Percentiles rank a stretch among this genome's conserved stretches.
Conservation (phyloP, 139 green algal species). For the Pseudopediastrum boryanum region DNA sequence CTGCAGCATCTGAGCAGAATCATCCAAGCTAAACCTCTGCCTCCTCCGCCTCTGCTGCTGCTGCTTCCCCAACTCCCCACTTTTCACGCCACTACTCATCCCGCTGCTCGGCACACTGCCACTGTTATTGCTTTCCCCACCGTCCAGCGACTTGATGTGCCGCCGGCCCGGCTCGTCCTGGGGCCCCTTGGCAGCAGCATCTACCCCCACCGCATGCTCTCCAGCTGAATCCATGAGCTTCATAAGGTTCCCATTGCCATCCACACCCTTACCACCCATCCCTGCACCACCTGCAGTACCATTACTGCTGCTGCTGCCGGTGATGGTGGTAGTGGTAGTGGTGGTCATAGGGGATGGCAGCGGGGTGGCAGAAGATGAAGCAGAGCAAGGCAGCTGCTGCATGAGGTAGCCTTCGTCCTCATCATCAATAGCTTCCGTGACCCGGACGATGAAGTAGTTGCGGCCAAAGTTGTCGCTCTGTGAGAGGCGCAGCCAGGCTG, state of each 20-base stretch:
- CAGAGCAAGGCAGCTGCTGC: not conserved
- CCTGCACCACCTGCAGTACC: too few relatives aligned
- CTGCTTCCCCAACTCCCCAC: not conserved
- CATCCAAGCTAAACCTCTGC: not conserved
- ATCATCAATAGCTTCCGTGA: not conserved
- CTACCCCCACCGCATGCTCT: not conserved
- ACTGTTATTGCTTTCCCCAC: not conserved
- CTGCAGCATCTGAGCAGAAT: not conserved
- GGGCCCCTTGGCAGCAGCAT: not conserved
- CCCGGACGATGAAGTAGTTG: not conserved
- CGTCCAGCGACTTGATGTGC: not conserved
- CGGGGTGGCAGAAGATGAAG: too few relatives aligned
- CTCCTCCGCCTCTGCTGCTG: not conserved
- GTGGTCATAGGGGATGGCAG: too few relatives aligned
- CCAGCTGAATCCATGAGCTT: not conserved
- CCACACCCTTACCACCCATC: too few relatives aligned
- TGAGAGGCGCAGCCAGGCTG: not conserved
- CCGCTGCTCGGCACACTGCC: conserved; percentile 4
- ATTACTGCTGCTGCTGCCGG: not conserved
- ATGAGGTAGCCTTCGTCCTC: not conserved
- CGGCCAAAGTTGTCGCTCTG: not conserved
- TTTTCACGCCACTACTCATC: not conserved
- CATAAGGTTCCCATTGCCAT: too few relatives aligned
- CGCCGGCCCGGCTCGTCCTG: not conserved
- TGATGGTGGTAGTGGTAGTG: not conserved